phyloP scores from a whole-genome alignment of 2,329 filamentous ascomycete species.

The Tolypocladium tropicale region DNA sequence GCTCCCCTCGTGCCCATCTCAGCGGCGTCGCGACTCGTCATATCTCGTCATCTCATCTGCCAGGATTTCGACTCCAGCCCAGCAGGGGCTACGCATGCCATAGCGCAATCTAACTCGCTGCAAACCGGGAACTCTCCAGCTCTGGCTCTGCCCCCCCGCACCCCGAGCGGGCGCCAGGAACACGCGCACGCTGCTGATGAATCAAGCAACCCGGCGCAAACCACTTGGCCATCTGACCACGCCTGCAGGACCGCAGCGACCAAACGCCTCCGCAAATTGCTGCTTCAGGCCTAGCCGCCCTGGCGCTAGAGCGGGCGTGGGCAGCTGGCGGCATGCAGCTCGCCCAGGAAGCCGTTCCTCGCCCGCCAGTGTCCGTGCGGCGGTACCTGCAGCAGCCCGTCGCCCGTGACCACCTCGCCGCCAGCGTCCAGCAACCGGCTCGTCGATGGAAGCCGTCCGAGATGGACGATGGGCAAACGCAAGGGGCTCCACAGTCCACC shows the following conservation, averaged over 20 bases:
- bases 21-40: not conserved
- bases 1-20: too few relatives aligned
- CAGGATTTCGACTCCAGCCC: not conserved
- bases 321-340: not conserved
- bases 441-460: not conserved
- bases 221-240: not conserved
- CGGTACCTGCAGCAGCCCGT: not conserved
- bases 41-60: not conserved
- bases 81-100: not conserved
- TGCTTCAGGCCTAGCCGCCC: not conserved
- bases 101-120: not conserved
- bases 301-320: not conserved
- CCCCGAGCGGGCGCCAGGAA: not conserved
- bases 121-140: not conserved
- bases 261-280: not conserved
- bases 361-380: not conserved
- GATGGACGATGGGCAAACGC: not conserved
- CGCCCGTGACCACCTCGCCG: not conserved
- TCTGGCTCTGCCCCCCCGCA: too few relatives aligned
- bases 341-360: not conserved
- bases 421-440: not conserved
- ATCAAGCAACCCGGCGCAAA: not conserved
- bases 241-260: not conserved
- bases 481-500: not conserved
- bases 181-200: not conserved